Conservation (phyloP, 176 grass and related monocot genomes). For the Carex kokanica region DNA sequence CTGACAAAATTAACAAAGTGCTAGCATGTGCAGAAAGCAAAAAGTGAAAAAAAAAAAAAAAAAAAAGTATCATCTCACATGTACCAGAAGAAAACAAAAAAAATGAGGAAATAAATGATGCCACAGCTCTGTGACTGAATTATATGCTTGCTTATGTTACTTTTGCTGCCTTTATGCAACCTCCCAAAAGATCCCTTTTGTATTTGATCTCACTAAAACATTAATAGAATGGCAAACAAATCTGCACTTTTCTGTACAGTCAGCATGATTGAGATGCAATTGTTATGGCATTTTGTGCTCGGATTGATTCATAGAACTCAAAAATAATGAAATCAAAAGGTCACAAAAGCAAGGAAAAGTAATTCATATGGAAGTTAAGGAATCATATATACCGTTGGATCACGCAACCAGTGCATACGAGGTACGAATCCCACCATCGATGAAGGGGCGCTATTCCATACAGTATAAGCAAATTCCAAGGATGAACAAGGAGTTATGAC, state of each 20-base stretch:
- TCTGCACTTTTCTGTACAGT: neutral
- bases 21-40: neutral
- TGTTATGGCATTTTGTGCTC: neutral
- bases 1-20: neutral
- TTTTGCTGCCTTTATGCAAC: neutral
- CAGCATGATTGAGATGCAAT: neutral
- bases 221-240: neutral
- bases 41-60: neutral
- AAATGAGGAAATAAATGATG: neutral
- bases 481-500: conserved; percentile 66
- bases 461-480: conserved; percentile 59
- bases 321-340: neutral
- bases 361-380: neutral
- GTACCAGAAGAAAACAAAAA: conserved; percentile 8
- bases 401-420: conserved; percentile 63
- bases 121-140: neutral
- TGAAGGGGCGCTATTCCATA: conserved; percentile 61
- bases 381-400: conserved; percentile 23
- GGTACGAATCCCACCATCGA: conserved; percentile 90
- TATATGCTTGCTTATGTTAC: conserved; percentile 1
- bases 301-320: neutral
- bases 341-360: neutral
- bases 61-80: conserved; percentile 1
- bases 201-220: conserved; percentile 3
- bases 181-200: neutral